A percentile compares a stretch with the other conserved stretches of the same genome.
Conservation (phyloP, 2,329 filamentous ascomycete genomes). For the Talaromyces islandicus region DNA sequence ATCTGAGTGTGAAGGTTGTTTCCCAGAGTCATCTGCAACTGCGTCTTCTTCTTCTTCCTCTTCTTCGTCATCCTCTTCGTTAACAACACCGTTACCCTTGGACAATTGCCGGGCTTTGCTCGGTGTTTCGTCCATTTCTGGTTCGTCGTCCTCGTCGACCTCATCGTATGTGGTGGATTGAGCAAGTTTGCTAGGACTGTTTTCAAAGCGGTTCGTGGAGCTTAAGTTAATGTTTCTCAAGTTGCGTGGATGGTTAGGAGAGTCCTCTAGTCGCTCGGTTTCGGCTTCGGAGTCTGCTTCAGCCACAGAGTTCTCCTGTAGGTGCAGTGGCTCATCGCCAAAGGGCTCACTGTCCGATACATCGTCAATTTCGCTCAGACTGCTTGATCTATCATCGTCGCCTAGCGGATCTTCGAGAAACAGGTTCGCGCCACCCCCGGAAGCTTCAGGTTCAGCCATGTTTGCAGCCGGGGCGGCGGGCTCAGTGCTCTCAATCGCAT, state of each 20-base stretch:
- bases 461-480: slow-evolving; percentile 28
- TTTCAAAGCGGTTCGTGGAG: slow-evolving; percentile 51
- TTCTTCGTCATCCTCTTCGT: slow-evolving; percentile 17
- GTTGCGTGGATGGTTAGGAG: slow-evolving; percentile 61
- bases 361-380: slow-evolving; percentile 86
- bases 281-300: slow-evolving; percentile 78
- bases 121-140: slow-evolving; percentile 34
- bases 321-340: slow-evolving; percentile 46
- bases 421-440: slow-evolving; percentile 32
- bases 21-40: slow-evolving; percentile 20
- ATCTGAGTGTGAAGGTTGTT: slow-evolving; percentile 18
- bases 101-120: slow-evolving; percentile 31
- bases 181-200: slow-evolving; percentile 71
- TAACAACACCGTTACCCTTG: slow-evolving; percentile 24
- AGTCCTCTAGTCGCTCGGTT: slow-evolving; percentile 86
- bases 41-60: slow-evolving; percentile 16
- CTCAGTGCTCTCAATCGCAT: slow-evolving; percentile 34
- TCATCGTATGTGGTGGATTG: slow-evolving; percentile 47
- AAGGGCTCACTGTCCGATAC: slow-evolving; percentile 60
- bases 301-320: slow-evolving; percentile 47
- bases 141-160: slow-evolving; percentile 48
- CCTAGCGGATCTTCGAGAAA: slow-evolving; percentile 37
- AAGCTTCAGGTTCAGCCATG: slow-evolving; percentile 25
- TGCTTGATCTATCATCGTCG: slow-evolving; percentile 76
- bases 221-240: slow-evolving; percentile 58